Evolutionary conservation across 495 filamentous ascomycete species (phyloP).

Genomic region (Penicillium arizonense): DNA sequence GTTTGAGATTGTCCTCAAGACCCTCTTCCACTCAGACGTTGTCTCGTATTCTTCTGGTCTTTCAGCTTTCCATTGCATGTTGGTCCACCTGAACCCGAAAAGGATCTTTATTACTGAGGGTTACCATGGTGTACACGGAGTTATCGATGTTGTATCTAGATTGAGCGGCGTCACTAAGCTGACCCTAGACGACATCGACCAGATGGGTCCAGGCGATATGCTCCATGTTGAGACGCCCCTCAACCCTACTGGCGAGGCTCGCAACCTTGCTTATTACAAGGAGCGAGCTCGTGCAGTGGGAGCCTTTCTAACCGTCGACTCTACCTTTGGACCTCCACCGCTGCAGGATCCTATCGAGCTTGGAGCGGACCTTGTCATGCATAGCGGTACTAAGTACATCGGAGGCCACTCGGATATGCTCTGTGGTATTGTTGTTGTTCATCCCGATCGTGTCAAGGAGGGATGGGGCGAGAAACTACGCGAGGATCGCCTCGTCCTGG

Average conservation of each 20-base stretch:
- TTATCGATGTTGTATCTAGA: slow-evolving; percentile 63
- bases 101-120: slow-evolving; percentile 73
- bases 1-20: slow-evolving; percentile 72
- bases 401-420: slow-evolving; percentile 94
- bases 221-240: slow-evolving; percentile 88
- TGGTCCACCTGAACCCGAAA: slow-evolving; percentile 71
- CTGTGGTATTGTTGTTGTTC: slow-evolving; percentile 72
- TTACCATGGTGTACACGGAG: slow-evolving; percentile 90
- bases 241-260: slow-evolving; percentile 81
- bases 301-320: slow-evolving; percentile 74
- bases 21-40: slow-evolving; percentile 63
- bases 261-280: slow-evolving; percentile 64
- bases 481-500: slow-evolving; percentile 68
- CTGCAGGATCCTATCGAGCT: slow-evolving; percentile 77
- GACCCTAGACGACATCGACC: slow-evolving; percentile 55
- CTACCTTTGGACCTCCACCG: slow-evolving; percentile 88
- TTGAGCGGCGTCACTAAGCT: slow-evolving; percentile 67
- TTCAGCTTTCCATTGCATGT: slow-evolving; percentile 79
- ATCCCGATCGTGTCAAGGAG: slow-evolving; percentile 27
- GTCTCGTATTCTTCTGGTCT: slow-evolving; percentile 82
- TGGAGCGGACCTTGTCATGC: slow-evolving; percentile 83
- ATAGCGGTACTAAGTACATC: slow-evolving; percentile 90
- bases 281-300: slow-evolving; percentile 65
- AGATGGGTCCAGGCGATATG: slow-evolving; percentile 70
- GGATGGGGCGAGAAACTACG: slow-evolving; percentile 56